Evolutionary conservation across 306 rosid species (phyloP), one percentile per base, ranked within the genome.

Genomic region (Erythrophleum fordii): DNA sequence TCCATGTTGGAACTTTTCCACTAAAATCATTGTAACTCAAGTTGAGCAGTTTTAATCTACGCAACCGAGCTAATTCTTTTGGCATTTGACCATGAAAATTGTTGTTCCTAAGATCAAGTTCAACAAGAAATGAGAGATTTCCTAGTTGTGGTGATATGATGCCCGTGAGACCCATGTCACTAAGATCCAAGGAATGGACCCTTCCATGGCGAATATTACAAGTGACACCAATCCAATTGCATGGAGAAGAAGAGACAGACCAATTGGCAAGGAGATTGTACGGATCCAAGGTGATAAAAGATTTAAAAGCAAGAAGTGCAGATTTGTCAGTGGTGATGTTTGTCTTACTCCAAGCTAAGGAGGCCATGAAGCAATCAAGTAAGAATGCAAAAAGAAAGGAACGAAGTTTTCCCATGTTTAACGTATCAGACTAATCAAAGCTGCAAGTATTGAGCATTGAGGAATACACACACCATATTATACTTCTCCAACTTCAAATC

Each of bases 111-210:
- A 72, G 34, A 10, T 73, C 3, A 8, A 72, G 74, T n/a, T 62
- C 41, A 35, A 37, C 14, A 42, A 80, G 83, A 35, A 80, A 80
- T 5, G 83, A 62, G 44, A 80, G 79, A 49, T 80, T 80, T 11
- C 83, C 83, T 34, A 80, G 1, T 13, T 25, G 45, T 8, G 79
- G 44, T 20, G 83, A 72, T 49, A 80, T 37, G 67, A 41, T 73
- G 3, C 83, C 79, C 0, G 13, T 25, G 41, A 80, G 83, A 37
- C 44, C 56, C 83, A 80, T 72, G 22, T 80, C 31, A 25, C 68
- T 34, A 73, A 72, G 83, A 37, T 49, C 62, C 68, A 80, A 39
- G 17, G 31, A 12, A 4, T 17, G 41, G 5, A 80, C 74, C 67
- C 73, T 72, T 62, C 8, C 48, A n/a, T 53, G 60, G 11, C 12